A percentile compares a stretch with the other conserved stretches of the same genome.
Conservation (phyloP, 148 eudicot genomes). For the Dianthus caryophyllus region DNA sequence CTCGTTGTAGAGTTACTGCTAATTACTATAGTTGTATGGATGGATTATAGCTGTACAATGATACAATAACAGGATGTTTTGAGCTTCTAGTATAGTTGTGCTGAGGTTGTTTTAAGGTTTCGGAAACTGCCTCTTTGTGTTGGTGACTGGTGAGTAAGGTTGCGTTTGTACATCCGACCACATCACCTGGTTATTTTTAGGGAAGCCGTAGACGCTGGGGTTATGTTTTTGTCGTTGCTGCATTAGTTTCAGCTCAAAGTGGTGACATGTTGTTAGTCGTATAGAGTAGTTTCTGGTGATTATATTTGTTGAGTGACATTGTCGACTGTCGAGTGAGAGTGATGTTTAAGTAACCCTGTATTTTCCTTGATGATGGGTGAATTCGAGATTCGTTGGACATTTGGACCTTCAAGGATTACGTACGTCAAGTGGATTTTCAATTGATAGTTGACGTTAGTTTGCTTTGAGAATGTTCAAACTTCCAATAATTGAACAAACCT, state of each 20-base stretch:
- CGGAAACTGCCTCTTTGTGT: too few species aligned
- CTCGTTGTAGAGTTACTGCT: too few species aligned
- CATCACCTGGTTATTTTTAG: too few species aligned
- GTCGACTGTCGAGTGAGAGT: slow-evolving; percentile 6
- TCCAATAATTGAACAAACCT: neutral
- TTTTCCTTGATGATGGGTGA: neutral
- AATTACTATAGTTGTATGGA: neutral
- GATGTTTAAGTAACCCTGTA: neutral
- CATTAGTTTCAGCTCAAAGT: neutral
- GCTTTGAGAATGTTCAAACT: neutral
- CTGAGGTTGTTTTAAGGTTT: neutral
- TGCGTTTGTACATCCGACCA: too few species aligned
- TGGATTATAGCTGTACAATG: neutral
- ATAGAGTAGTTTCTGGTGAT: neutral
- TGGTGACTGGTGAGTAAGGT: too few species aligned
- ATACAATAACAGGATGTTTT: neutral
- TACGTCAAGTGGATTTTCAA: neutral
- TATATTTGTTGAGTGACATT: neutral
- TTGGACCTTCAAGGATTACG: neutral
- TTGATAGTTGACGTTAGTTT: neutral
- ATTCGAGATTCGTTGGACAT: neutral
- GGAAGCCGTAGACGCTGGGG: too few species aligned
- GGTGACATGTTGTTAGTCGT: neutral
- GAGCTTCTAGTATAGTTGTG: neutral
- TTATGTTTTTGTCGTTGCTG: too few species aligned